Percentiles rank a stretch among this genome's conserved stretches.
These are phyloP conservation scores for Potentilla sterilis DNA, from an alignment of 306 rosid species.

Conservation along the genomic window DNA sequence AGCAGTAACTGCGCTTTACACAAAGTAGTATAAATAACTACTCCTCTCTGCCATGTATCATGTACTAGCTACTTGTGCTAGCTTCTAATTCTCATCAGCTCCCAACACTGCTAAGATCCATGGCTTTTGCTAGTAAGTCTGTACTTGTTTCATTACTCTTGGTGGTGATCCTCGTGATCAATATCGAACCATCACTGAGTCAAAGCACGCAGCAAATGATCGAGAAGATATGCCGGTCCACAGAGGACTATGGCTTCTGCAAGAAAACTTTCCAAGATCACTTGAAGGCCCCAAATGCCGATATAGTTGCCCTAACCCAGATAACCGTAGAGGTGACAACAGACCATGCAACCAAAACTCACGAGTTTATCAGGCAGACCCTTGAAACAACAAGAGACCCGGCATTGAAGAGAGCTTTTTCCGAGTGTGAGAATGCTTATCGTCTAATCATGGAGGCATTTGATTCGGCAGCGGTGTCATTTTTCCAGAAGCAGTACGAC, in stretches of 20 bases:
- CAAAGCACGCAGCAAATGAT: conserved; percentile 17
- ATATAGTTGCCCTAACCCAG: conserved; percentile 18
- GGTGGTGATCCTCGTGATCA: not conserved
- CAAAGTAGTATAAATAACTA: not conserved
- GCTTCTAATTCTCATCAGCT: not conserved
- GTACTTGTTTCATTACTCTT: not conserved
- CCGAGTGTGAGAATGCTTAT: conserved; percentile 8
- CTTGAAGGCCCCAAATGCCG: conserved; percentile 2
- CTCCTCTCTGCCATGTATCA: not conserved
- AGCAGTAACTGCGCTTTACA: not conserved
- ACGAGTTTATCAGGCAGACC: not conserved
- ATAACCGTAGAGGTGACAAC: conserved; percentile 24
- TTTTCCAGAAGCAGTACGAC: conserved; percentile 11
- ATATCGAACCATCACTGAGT: not conserved
- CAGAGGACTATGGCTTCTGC: conserved; percentile 34
- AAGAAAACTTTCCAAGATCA: conserved; percentile 18
- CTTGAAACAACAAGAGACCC: not conserved
- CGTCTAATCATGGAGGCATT: not conserved
- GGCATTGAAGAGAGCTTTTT: not conserved
- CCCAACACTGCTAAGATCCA: not conserved
- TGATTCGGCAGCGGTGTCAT: not conserved
- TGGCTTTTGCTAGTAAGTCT: not conserved
- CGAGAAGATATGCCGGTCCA: conserved; percentile 17
- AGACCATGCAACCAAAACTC: conserved; percentile 19
- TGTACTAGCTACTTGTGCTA: not conserved